Evolutionary conservation across 2,329 filamentous ascomycete species (phyloP).

Genomic region (Fusarium nanum): DNA sequence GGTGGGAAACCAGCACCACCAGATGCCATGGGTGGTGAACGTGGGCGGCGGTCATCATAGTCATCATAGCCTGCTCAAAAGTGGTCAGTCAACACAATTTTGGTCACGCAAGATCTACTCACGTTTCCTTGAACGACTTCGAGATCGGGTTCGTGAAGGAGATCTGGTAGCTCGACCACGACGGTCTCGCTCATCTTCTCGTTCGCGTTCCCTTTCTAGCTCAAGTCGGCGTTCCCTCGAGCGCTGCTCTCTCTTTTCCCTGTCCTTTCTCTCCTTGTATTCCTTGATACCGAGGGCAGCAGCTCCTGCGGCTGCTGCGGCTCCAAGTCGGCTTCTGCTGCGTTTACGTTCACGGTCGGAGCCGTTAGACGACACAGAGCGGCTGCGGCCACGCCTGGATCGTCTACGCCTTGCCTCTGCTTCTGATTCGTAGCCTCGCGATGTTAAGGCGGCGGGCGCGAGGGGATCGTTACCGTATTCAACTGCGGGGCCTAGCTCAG

Average conservation of each 20-base stretch:
- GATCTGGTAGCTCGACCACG: constrained; percentile 48
- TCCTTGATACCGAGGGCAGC: constrained; percentile 73
- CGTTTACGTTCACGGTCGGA: constrained; percentile 57
- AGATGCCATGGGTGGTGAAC: constrained; percentile 63
- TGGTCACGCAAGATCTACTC: constrained; percentile 26
- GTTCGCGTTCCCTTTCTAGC: constrained; percentile 38
- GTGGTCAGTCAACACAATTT: constrained; percentile 26
- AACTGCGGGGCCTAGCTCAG: constrained; percentile 73
- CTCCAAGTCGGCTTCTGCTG: constrained; percentile 65
- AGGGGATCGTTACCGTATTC: constrained; percentile 73
- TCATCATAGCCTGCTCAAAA: constrained; percentile 45
- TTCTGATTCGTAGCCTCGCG: constrained; percentile 61
- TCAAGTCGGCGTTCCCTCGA: constrained; percentile 50
- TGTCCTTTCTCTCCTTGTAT: constrained; percentile 60
- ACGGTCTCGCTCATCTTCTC: constrained; percentile 34
- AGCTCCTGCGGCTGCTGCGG: constrained; percentile 68
- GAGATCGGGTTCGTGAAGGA: constrained; percentile 35
- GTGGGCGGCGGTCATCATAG: constrained; percentile 53
- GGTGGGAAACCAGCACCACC: constrained; percentile 63
- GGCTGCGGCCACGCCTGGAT: constrained; percentile 53
- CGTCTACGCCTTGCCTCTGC: constrained; percentile 58
- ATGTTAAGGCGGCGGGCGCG: constrained; percentile 52
- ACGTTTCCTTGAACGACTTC: constrained; percentile 47
- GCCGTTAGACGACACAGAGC: constrained; percentile 48
- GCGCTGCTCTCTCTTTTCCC: constrained; percentile 50